phyloP scores from a whole-genome alignment of 2,329 filamentous ascomycete species.

The Chalaropsis thielavioides region DNA sequence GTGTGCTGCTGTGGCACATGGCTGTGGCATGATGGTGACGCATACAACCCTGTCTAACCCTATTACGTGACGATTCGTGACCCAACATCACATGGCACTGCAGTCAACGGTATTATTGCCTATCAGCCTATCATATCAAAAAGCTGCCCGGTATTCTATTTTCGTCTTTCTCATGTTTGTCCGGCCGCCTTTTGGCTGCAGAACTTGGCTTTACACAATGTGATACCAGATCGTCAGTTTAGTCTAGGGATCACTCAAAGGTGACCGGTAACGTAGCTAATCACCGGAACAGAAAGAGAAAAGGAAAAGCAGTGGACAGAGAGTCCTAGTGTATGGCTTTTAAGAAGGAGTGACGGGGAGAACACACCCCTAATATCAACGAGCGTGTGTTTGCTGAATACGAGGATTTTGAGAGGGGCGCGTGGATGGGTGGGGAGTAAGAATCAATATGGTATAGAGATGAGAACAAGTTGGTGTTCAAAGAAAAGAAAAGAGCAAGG shows the following conservation, averaged over 20 bases:
- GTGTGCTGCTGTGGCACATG: neutral
- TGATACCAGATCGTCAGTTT: neutral
- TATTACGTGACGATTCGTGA: neutral
- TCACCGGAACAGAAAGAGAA: neutral
- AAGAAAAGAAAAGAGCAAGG: neutral
- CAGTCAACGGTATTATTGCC: neutral
- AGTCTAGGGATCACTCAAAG: neutral
- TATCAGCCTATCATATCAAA: neutral
- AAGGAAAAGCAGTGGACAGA: neutral
- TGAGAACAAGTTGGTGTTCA: neutral
- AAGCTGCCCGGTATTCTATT: neutral
- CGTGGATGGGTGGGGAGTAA: neutral
- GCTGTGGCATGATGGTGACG: neutral
- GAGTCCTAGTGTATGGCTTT: neutral
- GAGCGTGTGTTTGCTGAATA: slow-evolving; percentile 10
- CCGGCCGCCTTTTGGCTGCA: neutral
- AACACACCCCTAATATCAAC: slow-evolving; percentile 5
- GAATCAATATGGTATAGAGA: slow-evolving; percentile 1
- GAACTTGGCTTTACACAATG: neutral
- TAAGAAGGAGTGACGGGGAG: neutral
- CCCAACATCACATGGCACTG: neutral
- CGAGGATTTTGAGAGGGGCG: slow-evolving; percentile 9
- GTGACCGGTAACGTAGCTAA: neutral
- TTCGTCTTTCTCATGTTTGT: neutral
- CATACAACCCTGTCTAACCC: neutral